Base-by-base conservation (phyloP, 139 green algal species). In the Eudorina sp. region DNA sequence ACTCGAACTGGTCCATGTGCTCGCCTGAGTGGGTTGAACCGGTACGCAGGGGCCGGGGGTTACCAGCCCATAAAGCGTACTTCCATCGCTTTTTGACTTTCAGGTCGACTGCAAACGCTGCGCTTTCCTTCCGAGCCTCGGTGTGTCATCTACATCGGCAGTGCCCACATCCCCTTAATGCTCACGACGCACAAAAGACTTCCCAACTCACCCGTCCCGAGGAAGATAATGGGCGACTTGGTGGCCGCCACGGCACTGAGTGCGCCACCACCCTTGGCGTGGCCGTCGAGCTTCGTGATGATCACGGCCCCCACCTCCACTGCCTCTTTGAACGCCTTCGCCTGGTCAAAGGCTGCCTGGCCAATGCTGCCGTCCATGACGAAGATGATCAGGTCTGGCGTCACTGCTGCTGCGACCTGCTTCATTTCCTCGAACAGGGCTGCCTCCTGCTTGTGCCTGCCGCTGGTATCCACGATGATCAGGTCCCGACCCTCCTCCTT, bases 381-480 rank as follows among this genome's bases (percentile, higher is more conserved):
- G 93, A 99, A 99, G 69, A 99, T 96, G 45, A 98, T 93, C 34
- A 98, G 87, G 78, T 98, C 93, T 2, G 98, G 98, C 58, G 95
- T 55, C 2, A 98, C 96, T 0, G 92, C 94, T 19, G 91, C 90
- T 2, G 92, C 92, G 0, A 97, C 91, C 94, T 95, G 94, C 72
- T 95, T 90, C 98, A 99, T 99, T 93, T 99, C 98, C 95, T 99
- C 98, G 94, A 99, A 99, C 89, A 99, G 92, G 25, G 97, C 92
- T 34, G 94, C 97, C 89, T 99, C 96, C 94, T 99, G 98, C 94
- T 98, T 99, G 93, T 99, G 98, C 40, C 94, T 83, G n/a, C 98
- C 98, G 21, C 85, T 96, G 41, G 98, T 99, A 88, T 99, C 98
- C 29, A 99, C 98, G 68, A 99, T 99, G 90, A 99, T 99, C 11